Evolutionary conservation across 2,329 filamentous ascomycete genomes (phyloP), one percentile per base, ranked within the genome.

Genomic region (Apiospora sp.): DNA sequence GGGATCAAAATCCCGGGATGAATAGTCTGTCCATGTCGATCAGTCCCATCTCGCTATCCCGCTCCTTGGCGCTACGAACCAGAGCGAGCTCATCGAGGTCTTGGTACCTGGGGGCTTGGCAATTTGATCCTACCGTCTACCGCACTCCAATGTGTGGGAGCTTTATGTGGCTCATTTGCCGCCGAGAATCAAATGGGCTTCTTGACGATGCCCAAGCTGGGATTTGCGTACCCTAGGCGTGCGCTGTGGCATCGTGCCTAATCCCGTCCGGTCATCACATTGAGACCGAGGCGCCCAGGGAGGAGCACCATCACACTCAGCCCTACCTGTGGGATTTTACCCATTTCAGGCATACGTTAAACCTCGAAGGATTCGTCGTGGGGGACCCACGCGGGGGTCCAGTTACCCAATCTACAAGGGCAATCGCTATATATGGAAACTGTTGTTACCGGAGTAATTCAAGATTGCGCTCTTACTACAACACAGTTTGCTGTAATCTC

Each of bases 261-360:
- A 54, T 6, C 12, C 6, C 27, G 51, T 16, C 30, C 30, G 19
- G 19, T 12, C 58, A n/a, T 14, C 19, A 34, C 19, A 24, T 41
- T 64, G 58, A 64, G 22, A 4, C 58, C 58, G 54, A 12, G 19
- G 37, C 7, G 30, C 30, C 30, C 30, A 61, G 30, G 30, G 12
- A 37, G 30, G 30, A 13, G 58, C 58, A 64, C n/a, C 34, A 64
- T 64, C 30, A n/a, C 54, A n/a, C 10, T 64, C 58, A 64, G 58
- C 58, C 58, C 58, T 64, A 64, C 58, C 58, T 41, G 58, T 64
- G 58, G 58, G 19, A 64, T 64, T 41, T n/a, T 64, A 19, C 58
- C 58, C 58, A n/a, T 34, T 64, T 64, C n/a, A 64, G 22, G 58
- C 34, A 64, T 64, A 41, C 10, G 34, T 41, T 41, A 16, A 19